phyloP scores from a whole-genome alignment of 1,284 basidiomycete species.

The Ganoderma resinaceum region DNA sequence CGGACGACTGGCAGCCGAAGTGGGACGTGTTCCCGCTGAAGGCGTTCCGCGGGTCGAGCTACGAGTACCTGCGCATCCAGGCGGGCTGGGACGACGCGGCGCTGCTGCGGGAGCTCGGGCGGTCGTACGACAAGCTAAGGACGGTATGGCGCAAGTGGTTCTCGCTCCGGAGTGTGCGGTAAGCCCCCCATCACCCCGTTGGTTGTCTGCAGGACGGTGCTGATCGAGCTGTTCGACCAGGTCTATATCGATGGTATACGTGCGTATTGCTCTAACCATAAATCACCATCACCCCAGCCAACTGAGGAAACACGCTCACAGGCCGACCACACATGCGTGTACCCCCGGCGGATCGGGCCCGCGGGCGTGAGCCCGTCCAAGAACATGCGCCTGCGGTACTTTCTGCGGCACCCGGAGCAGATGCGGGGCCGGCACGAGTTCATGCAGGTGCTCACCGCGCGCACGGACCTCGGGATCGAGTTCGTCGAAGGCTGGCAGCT shows the following conservation, averaged over 20 bases:
- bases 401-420: slow-evolving; percentile 26
- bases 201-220: neutral
- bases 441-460: slow-evolving; percentile 5
- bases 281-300: too few relatives aligned
- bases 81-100: slow-evolving; percentile 32
- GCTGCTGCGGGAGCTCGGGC: slow-evolving; percentile 24
- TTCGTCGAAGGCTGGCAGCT: slow-evolving; percentile 35
- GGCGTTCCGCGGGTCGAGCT: slow-evolving; percentile 27
- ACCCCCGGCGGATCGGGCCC: slow-evolving; percentile 32
- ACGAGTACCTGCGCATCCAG: slow-evolving; percentile 18
- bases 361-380: slow-evolving; percentile 22
- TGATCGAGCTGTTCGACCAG: neutral
- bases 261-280: neutral
- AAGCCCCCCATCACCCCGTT: too few relatives aligned
- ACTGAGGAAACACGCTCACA: neutral
- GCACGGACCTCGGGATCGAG: slow-evolving; percentile 10
- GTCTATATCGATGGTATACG: slow-evolving; percentile 16
- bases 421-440: slow-evolving; percentile 21
- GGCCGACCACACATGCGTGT: slow-evolving; percentile 28
- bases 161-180: slow-evolving; percentile 30
- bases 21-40: slow-evolving; percentile 31
- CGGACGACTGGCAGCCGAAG: slow-evolving; percentile 23
- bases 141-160: slow-evolving; percentile 24
- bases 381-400: slow-evolving; percentile 32
- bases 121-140: slow-evolving; percentile 26